Evolutionary conservation across 1,139 yeast species (phyloP).

Genomic region (Komagataea norvegica): DNA sequence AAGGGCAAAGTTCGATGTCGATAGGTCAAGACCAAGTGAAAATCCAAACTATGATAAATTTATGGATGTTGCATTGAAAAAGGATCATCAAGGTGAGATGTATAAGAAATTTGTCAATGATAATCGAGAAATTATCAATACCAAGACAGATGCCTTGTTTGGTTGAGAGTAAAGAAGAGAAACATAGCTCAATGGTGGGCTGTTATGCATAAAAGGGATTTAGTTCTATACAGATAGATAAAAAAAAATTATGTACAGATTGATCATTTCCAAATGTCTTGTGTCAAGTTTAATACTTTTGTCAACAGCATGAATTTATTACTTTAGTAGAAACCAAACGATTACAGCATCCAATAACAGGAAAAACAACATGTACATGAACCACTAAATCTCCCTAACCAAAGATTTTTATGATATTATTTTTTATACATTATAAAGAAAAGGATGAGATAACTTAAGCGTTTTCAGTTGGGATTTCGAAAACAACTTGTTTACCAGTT

Average conservation of each 20-base stretch:
- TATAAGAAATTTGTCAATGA: conserved; percentile 19
- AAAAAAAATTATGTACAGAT: too few species aligned
- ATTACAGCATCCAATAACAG: not conserved
- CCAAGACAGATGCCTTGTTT: conserved; percentile 1
- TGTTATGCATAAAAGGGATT: not conserved
- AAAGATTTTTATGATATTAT: conserved; percentile 10
- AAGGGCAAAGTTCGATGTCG: conserved; percentile 12
- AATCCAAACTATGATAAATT: conserved; percentile 18
- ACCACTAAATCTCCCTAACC: conserved; percentile 4
- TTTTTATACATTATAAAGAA: conserved; percentile 8
- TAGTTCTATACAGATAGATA: too few species aligned
- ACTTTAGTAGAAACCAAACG: too few species aligned
- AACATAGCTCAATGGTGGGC: too few species aligned
- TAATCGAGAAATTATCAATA: conserved; percentile 6
- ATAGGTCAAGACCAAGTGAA: conserved; percentile 5
- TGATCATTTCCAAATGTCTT: too few species aligned
- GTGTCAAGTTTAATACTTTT: too few species aligned
- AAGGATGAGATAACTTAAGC: conserved; percentile 37
- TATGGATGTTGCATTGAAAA: conserved; percentile 20
- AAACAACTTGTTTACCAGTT: conserved; percentile 99
- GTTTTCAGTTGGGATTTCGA: conserved; percentile 88
- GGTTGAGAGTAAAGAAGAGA: not conserved
- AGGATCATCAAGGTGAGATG: conserved; percentile 14
- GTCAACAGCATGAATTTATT: too few species aligned
- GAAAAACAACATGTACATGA: conserved; percentile 3